Percentiles rank a stretch among this genome's conserved stretches.
phyloP scores from a whole-genome alignment of 176 grass and related monocot genomes.

The Bromus sterilis region DNA sequence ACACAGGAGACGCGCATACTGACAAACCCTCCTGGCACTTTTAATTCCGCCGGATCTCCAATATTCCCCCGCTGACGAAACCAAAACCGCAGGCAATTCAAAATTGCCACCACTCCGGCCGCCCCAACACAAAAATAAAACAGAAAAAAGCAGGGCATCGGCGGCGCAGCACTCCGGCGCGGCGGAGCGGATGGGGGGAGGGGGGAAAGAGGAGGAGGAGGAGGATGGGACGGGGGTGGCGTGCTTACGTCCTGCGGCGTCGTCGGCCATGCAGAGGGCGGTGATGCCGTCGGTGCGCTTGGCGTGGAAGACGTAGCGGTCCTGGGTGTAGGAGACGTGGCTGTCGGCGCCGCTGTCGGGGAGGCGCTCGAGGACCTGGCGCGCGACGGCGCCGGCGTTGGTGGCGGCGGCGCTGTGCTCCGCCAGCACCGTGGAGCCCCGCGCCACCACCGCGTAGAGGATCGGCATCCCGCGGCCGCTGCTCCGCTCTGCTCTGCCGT shows the following conservation, averaged over 20 bases:
- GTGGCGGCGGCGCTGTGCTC: constrained; percentile 65
- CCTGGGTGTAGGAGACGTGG: constrained; percentile 98
- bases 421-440: constrained; percentile 72
- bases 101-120: not conserved
- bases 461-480: constrained; percentile 41
- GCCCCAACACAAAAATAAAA: not conserved
- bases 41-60: constrained; percentile 20
- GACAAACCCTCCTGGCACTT: too few relatives aligned
- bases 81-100: not conserved
- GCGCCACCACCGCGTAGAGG: constrained; percentile 81
- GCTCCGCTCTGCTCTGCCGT: not conserved
- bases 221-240: too few relatives aligned
- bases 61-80: not conserved
- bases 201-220: fast-evolving
- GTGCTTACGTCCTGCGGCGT: constrained; percentile 53
- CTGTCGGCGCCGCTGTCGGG: constrained; percentile 55
- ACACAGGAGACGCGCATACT: not conserved
- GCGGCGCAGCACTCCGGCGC: not conserved
- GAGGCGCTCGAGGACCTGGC: constrained; percentile 88
- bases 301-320: constrained; percentile 88
- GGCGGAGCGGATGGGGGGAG: not conserved
- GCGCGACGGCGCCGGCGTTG: constrained; percentile 78
- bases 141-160: too few relatives aligned
- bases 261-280: constrained; percentile 98
- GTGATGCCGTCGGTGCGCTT: constrained; percentile 97